phyloP scores from a whole-genome alignment of 208 protist species.

The Porcisia hertigi region DNA sequence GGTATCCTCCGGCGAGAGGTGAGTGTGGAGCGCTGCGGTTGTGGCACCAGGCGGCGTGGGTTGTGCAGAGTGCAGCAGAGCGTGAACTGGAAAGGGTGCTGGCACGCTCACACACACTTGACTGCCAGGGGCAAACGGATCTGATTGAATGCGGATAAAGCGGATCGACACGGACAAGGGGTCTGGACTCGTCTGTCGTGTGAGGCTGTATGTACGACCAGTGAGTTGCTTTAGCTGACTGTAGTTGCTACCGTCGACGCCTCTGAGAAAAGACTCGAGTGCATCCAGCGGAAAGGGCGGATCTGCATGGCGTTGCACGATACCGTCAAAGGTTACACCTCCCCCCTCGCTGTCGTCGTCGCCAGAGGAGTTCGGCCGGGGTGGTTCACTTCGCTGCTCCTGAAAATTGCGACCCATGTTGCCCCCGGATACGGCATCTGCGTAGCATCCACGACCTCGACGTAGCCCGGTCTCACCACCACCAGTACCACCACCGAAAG shows the following conservation, averaged over 20 bases:
- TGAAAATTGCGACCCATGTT: not conserved
- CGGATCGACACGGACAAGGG: conserved; percentile 18
- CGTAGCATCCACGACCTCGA: conserved; percentile 11
- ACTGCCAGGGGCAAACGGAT: conserved; percentile 82
- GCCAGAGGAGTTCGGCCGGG: conserved; percentile 1
- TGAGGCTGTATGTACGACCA: conserved; percentile 35
- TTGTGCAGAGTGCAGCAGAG: conserved; percentile 3
- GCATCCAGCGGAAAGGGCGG: conserved; percentile 4
- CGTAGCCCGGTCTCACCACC: not conserved
- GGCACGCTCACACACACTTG: conserved; percentile 46
- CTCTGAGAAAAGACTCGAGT: conserved; percentile 36
- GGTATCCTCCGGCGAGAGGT: conserved; percentile 6
- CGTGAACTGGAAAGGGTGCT: conserved; percentile 17
- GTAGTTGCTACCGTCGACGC: conserved; percentile 57
- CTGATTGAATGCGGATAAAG: conserved; percentile 60
- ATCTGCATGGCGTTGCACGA: not conserved
- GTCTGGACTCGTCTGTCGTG: conserved; percentile 5
- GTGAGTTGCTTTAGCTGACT: conserved; percentile 60
- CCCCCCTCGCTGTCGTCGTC: conserved; percentile 15
- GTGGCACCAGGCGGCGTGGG: not conserved
- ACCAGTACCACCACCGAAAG: not conserved
- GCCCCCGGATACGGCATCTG: not conserved
- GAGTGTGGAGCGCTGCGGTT: not conserved
- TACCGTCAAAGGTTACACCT: not conserved
- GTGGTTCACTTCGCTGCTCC: conserved; percentile 1